A percentile compares a stretch with the other conserved stretches of the same genome.
Evolutionary conservation across 2,329 filamentous ascomycete species (phyloP).

Genomic region (Fusarium newnesense): DNA sequence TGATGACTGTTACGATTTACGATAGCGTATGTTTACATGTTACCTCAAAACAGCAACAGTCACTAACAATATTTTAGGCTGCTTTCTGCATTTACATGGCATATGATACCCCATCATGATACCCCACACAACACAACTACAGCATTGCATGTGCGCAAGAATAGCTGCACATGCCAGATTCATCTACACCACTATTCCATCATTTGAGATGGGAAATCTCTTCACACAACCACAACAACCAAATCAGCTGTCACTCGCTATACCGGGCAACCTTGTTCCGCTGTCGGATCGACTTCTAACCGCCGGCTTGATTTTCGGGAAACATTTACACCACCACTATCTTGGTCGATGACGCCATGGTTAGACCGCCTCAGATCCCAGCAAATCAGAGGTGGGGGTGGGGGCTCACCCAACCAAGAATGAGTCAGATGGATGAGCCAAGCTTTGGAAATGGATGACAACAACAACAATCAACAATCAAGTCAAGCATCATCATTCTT

Average conservation of each 20-base stretch:
- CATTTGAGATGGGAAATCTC: constrained; percentile 22
- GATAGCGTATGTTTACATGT: constrained; percentile 38
- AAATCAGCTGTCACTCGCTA: constrained; percentile 16
- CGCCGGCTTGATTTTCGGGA: constrained; percentile 26
- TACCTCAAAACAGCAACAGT: not conserved
- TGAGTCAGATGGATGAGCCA: constrained; percentile 30
- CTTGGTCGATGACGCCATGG: constrained; percentile 37
- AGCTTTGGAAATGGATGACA: constrained; percentile 29
- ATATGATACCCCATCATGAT: constrained; percentile 38
- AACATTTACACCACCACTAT: constrained; percentile 12
- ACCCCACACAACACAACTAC: constrained; percentile 31
- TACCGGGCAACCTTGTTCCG: constrained; percentile 20
- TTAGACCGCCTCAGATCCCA: constrained; percentile 16
- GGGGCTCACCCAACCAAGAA: constrained; percentile 23
- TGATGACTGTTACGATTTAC: constrained; percentile 44
- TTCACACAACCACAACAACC: constrained; percentile 9
- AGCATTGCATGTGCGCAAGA: constrained; percentile 36
- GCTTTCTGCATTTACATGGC: constrained; percentile 40
- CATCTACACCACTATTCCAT: constrained; percentile 33
- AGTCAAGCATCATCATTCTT: constrained; percentile 12
- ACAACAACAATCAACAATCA: constrained; percentile 29
- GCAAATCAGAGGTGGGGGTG: constrained; percentile 29
- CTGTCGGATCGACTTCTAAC: constrained; percentile 24
- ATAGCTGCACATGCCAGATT: constrained; percentile 36
- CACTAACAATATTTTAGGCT: constrained; percentile 39